Evolutionary conservation across 2,329 filamentous ascomycete genomes (phyloP).

Genomic region (Xylariaceae sp.): DNA sequence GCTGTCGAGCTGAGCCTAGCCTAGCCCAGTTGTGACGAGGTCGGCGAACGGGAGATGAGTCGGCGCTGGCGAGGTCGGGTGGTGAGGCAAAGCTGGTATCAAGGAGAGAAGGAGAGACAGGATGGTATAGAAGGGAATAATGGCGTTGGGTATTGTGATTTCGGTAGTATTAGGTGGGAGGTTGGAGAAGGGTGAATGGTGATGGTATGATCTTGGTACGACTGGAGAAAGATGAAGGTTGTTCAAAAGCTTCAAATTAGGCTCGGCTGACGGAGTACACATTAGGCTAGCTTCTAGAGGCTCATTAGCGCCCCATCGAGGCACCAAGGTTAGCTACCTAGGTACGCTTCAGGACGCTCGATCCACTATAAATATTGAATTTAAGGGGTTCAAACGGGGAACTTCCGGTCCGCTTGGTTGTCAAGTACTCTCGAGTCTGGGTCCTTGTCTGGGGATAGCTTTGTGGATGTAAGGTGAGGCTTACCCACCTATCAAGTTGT

Average conservation of each 20-base stretch:
- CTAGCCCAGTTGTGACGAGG: not conserved
- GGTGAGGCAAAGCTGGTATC: not conserved
- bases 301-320: not conserved
- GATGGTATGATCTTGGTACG: slow-evolving; percentile 23
- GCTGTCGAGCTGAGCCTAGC: slow-evolving; percentile 1
- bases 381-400: not conserved
- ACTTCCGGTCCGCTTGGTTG: too few species aligned
- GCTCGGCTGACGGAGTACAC: slow-evolving; percentile 10
- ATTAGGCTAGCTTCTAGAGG: not conserved
- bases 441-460: not conserved
- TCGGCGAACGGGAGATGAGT: slow-evolving; percentile 1
- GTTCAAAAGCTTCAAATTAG: slow-evolving; percentile 22
- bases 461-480: slow-evolving; percentile 9
- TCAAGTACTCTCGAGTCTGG: not conserved
- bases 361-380: slow-evolving; percentile 6
- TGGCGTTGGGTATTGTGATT: slow-evolving; percentile 1
- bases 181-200: slow-evolving; percentile 1
- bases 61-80: not conserved
- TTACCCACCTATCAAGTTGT: slow-evolving; percentile 6
- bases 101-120: not conserved
- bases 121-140: not conserved
- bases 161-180: not conserved
- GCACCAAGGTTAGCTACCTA: not conserved
- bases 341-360: not conserved
- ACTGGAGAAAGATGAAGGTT: slow-evolving; percentile 15